Evolutionary conservation across 2,329 filamentous ascomycete genomes (phyloP).

Genomic region (Trichophyton schoenleinii): DNA sequence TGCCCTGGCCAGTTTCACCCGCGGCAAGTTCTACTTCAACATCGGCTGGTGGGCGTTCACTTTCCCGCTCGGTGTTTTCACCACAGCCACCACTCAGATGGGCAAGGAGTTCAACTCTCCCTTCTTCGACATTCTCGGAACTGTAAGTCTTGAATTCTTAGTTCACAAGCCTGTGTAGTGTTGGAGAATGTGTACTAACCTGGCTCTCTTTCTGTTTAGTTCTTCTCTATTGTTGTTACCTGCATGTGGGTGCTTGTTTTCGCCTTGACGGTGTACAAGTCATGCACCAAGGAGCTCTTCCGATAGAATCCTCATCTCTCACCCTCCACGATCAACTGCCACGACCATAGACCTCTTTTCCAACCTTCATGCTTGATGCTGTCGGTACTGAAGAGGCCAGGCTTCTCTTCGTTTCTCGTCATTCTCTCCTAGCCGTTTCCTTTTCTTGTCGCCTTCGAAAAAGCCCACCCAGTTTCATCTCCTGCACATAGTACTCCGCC

Average conservation of each 20-base stretch:
- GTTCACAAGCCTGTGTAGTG: neutral
- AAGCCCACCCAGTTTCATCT: neutral
- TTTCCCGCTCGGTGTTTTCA: conserved; percentile 36
- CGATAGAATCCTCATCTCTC: neutral
- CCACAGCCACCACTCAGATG: conserved; percentile 11
- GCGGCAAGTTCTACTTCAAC: conserved; percentile 41
- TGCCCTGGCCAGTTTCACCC: conserved; percentile 37
- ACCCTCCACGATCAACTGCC: neutral
- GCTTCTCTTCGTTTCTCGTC: neutral
- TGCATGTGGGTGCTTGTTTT: conserved; percentile 12
- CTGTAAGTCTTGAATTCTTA: conserved; percentile 8
- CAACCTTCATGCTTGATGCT: neutral
- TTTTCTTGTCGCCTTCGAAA: neutral
- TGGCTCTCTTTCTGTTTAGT: neutral
- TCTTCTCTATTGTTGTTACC: conserved; percentile 9
- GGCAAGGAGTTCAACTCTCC: conserved; percentile 11
- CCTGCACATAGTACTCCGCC: neutral
- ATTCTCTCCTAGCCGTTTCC: neutral
- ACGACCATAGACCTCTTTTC: neutral
- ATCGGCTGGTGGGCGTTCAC: conserved; percentile 50
- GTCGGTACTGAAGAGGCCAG: neutral
- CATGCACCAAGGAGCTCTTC: conserved; percentile 12
- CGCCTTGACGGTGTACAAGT: conserved; percentile 11
- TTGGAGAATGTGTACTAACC: neutral
- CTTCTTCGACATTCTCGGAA: conserved; percentile 11